These are phyloP conservation scores for Kwoniella sp. DNA, from an alignment of 768 basidiomycete species.

Conservation along the genomic window DNA sequence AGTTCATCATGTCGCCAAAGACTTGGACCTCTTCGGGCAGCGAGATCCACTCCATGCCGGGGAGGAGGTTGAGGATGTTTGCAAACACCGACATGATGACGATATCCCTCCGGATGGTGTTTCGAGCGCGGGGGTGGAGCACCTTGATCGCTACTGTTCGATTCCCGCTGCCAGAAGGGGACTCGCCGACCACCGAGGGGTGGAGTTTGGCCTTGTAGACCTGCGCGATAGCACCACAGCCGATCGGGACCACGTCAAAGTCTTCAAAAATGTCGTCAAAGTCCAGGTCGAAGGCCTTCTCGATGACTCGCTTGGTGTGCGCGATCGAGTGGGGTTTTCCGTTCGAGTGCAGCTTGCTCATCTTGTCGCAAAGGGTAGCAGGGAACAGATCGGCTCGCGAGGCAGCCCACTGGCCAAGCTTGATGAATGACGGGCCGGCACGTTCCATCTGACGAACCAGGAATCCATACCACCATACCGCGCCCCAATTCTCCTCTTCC, in stretches of 20 bases:
- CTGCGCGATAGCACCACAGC: slow-evolving; percentile 98
- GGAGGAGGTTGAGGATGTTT: slow-evolving; percentile 66
- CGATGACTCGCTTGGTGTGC: slow-evolving; percentile 77
- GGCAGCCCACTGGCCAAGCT: slow-evolving; percentile 98
- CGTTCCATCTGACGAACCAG: slow-evolving; percentile 84
- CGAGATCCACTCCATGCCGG: slow-evolving; percentile 94
- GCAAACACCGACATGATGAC: slow-evolving; percentile 95
- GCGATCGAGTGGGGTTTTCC: slow-evolving; percentile 72
- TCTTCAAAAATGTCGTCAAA: slow-evolving; percentile 88
- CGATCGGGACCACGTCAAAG: slow-evolving; percentile 81
- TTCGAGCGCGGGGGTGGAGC: slow-evolving; percentile 77
- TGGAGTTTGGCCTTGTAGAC: slow-evolving; percentile 86
- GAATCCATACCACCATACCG: slow-evolving; percentile 95
- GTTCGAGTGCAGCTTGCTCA: slow-evolving; percentile 83
- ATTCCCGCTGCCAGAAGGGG: slow-evolving; percentile 67
- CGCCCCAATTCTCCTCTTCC: slow-evolving; percentile 81
- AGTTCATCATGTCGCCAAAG: slow-evolving; percentile 94
- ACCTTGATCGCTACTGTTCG: slow-evolving; percentile 93
- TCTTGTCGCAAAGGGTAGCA: slow-evolving; percentile 69
- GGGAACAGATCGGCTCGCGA: slow-evolving; percentile 93
- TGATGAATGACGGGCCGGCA: slow-evolving; percentile 95
- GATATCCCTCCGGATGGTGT: slow-evolving; percentile 81
- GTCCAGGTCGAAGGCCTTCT: slow-evolving; percentile 72
- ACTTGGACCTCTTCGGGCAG: slow-evolving; percentile 90
- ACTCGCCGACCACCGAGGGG: slow-evolving; percentile 71